phyloP scores from a whole-genome alignment of 192 early-diverging fungal genomes.

The Gonapodya sp. region DNA sequence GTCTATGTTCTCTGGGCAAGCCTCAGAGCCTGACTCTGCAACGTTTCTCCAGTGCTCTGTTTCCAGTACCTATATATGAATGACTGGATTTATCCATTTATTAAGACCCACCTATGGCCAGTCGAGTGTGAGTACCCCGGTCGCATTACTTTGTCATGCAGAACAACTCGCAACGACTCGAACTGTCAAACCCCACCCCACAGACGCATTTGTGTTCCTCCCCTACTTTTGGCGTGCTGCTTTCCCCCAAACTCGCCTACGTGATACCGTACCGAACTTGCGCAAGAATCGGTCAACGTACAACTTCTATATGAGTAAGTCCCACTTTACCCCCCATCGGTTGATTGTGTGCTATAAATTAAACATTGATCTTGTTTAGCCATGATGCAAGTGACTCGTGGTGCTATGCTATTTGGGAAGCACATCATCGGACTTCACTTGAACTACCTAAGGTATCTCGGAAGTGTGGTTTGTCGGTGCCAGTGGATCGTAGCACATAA shows the following conservation, averaged over 20 bases:
- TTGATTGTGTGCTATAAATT: too few species aligned
- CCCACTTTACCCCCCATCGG: too few species aligned
- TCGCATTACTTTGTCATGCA: too few species aligned
- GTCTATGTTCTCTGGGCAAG: too few species aligned
- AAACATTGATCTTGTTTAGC: too few species aligned
- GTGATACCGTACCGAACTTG: background rate
- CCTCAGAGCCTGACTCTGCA: too few species aligned
- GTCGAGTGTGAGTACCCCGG: too few species aligned
- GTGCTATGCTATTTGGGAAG: background rate
- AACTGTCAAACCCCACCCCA: too few species aligned
- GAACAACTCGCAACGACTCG: too few species aligned
- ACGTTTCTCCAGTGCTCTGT: too few species aligned
- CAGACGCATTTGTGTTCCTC: background rate
- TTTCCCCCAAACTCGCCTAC: background rate
- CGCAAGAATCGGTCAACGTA: background rate
- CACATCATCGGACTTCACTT: background rate
- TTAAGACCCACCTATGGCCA: background rate
- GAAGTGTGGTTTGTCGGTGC: too few species aligned
- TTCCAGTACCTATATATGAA: background rate
- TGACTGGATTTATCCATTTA: background rate
- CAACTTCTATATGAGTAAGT: background rate
- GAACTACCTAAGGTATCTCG: constrained; percentile 4
- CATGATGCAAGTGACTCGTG: background rate
- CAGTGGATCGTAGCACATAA: too few species aligned
- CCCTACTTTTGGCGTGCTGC: background rate